Percentiles rank a stretch among this genome's conserved stretches.
These are phyloP conservation scores for Phytopythium boreale DNA, from an alignment of 352 stramenopile species.

Conservation along the genomic window DNA sequence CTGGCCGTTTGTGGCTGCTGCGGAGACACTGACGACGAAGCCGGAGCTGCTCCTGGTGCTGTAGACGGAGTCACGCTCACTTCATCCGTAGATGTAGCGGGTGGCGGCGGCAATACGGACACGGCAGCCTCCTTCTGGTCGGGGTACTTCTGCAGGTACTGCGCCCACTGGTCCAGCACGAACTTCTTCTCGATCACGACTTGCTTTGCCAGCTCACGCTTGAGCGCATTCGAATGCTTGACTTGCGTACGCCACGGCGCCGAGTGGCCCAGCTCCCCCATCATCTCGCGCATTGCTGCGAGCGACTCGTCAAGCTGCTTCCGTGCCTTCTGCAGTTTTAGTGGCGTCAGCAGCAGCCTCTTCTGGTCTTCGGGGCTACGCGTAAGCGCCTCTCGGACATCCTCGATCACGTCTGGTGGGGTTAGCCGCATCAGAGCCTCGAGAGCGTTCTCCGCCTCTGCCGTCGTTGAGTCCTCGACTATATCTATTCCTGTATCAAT, in stretches of 20 bases:
- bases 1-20: conserved; percentile 4
- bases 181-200: conserved; percentile 50
- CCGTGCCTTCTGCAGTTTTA: conserved; percentile 23
- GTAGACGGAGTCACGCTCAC: background rate
- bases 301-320: conserved; percentile 49
- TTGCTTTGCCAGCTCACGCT: conserved; percentile 52
- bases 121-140: conserved; percentile 8
- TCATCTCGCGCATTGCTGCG: conserved; percentile 37
- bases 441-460: conserved; percentile 18
- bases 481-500: conserved; percentile 2
- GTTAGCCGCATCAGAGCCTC: conserved; percentile 36
- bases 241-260: conserved; percentile 62
- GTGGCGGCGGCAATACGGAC: background rate
- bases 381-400: conserved; percentile 31
- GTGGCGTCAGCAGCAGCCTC: conserved; percentile 25
- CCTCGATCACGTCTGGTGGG: conserved; percentile 36
- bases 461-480: background rate
- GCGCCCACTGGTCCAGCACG: conserved; percentile 55
- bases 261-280: conserved; percentile 53
- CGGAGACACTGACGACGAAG: conserved; percentile 1
- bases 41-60: background rate
- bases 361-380: conserved; percentile 26
- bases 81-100: background rate
- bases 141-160: conserved; percentile 49
- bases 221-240: conserved; percentile 59